Evolutionary conservation across 164 flowering plant species (phyloP).

Genomic region (Aristolochia contorta): DNA sequence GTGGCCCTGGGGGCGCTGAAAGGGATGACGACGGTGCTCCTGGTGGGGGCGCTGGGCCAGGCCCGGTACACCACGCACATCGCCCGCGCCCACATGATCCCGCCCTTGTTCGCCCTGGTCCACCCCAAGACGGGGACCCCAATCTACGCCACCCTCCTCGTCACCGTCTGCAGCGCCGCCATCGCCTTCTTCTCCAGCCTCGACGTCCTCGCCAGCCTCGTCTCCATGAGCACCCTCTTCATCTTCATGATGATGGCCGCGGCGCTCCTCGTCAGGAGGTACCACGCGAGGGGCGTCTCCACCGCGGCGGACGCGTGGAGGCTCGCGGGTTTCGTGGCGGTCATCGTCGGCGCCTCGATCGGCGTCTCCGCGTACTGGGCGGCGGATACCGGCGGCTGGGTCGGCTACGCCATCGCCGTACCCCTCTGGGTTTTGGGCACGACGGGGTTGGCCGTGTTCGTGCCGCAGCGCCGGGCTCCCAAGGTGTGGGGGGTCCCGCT

Average conservation of each 20-base stretch:
- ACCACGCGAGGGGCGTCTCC: conserved; percentile 43
- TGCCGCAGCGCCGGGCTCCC: conserved; percentile 39
- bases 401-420: conserved; percentile 37
- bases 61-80: conserved; percentile 78
- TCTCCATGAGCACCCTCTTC: conserved; percentile 63
- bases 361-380: conserved; percentile 41
- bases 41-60: conserved; percentile 72
- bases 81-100: conserved; percentile 80
- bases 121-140: conserved; percentile 81
- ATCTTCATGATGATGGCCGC: conserved; percentile 78
- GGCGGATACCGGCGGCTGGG: conserved; percentile 34
- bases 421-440: conserved; percentile 55
- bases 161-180: conserved; percentile 29
- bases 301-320: conserved; percentile 22
- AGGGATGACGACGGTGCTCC: conserved; percentile 73
- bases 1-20: conserved; percentile 66
- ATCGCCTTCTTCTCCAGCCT: conserved; percentile 63
- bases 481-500: conserved; percentile 76
- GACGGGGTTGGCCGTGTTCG: conserved; percentile 30
- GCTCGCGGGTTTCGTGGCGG: conserved; percentile 26
- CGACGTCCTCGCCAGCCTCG: conserved; percentile 60
- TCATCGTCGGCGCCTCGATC: conserved; percentile 46
- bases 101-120: conserved; percentile 68
- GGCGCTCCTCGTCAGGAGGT: conserved; percentile 72
- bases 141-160: conserved; percentile 49